Conservation (phyloP, 495 filamentous ascomycete species). For the Aspergillus biplanus region DNA sequence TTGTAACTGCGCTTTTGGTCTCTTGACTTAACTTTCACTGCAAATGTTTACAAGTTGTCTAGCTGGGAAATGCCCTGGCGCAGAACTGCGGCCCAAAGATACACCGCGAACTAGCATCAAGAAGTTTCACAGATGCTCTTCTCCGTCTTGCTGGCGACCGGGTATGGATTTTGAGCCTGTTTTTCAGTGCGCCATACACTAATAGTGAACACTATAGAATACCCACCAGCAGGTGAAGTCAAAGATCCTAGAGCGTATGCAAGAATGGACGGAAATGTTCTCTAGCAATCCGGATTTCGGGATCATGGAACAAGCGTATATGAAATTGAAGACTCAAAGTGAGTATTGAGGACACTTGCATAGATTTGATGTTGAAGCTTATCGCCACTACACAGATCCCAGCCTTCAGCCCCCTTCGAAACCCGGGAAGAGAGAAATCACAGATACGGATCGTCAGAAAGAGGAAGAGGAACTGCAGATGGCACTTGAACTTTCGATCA, state of each 20-base stretch:
- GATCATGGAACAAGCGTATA: slow-evolving; percentile 96
- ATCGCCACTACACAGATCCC: slow-evolving; percentile 61
- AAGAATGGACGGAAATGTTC: slow-evolving; percentile 96
- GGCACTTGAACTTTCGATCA: slow-evolving; percentile 88
- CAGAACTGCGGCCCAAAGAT: slow-evolving; percentile 93
- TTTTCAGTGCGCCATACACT: slow-evolving; percentile 8
- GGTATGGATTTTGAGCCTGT: slow-evolving; percentile 38
- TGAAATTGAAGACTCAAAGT: slow-evolving; percentile 81
- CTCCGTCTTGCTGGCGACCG: slow-evolving; percentile 88
- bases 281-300: slow-evolving; percentile 86
- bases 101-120: slow-evolving; percentile 89
- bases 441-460: slow-evolving; percentile 86
- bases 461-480: slow-evolving; percentile 98
- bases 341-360: slow-evolving; percentile 24
- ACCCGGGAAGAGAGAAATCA: slow-evolving; percentile 88
- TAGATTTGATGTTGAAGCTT: background rate
- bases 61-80: slow-evolving; percentile 87
- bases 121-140: slow-evolving; percentile 94
- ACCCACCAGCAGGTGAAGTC: slow-evolving; percentile 96
- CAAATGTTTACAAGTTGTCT: slow-evolving; percentile 18
- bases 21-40: background rate
- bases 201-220: slow-evolving; percentile 53
- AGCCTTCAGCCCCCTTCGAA: slow-evolving; percentile 91
- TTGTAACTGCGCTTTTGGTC: slow-evolving; percentile 20
- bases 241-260: slow-evolving; percentile 96